Evolutionary conservation across 495 filamentous ascomycete genomes (phyloP).

Genomic region (Rusavskia elegans): DNA sequence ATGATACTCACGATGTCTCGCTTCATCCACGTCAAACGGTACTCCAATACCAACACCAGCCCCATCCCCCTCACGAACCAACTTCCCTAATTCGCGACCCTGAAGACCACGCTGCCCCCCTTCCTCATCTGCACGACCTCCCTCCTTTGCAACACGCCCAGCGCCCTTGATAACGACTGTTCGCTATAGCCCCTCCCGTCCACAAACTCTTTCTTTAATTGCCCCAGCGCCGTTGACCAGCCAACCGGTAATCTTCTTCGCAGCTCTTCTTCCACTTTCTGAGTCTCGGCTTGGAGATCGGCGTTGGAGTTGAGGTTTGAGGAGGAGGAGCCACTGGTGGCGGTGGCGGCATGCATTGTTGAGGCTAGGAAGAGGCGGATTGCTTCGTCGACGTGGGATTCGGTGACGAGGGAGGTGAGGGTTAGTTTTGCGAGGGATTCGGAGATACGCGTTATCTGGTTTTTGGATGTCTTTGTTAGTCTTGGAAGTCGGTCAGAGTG

Average conservation of each 20-base stretch:
- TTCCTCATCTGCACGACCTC: constrained; percentile 86
- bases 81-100: constrained; percentile 17
- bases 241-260: constrained; percentile 79
- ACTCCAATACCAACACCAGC: neutral
- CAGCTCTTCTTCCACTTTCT: constrained; percentile 82
- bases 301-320: constrained; percentile 47
- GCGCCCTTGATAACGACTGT: constrained; percentile 63
- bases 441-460: constrained; percentile 74
- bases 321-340: neutral
- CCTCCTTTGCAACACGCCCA: constrained; percentile 71
- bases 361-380: constrained; percentile 93
- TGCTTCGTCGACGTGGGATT: constrained; percentile 90
- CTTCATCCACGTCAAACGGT: too few species aligned
- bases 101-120: constrained; percentile 77
- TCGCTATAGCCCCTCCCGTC: constrained; percentile 78
- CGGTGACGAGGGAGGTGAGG: constrained; percentile 70
- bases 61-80: neutral
- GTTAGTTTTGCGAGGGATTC: constrained; percentile 88
- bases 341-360: constrained; percentile 98
- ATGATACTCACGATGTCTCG: too few species aligned
- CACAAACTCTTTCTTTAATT: constrained; percentile 76
- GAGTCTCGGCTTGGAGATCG: constrained; percentile 79
- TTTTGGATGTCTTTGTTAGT: neutral
- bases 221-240: constrained; percentile 82
- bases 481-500: neutral